Evolutionary conservation across 202 grass and related monocot genomes (phyloP).

Genomic region (Saccharum hybrid): DNA sequence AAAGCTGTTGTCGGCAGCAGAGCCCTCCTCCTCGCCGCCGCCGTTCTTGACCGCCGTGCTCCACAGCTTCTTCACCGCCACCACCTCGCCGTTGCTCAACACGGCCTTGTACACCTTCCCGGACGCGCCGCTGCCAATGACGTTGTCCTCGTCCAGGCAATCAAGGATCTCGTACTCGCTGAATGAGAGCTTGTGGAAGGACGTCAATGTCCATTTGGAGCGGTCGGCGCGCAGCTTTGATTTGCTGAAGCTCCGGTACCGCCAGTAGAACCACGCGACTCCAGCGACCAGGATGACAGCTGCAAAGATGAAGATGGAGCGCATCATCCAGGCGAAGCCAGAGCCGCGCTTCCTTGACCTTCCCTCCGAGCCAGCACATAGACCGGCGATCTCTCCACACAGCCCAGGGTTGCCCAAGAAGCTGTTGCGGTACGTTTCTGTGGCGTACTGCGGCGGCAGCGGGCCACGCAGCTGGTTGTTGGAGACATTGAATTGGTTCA

Average conservation of each 20-base stretch:
- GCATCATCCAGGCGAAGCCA: conserved; percentile 59
- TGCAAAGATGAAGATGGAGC: conserved; percentile 65
- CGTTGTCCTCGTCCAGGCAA: conserved; percentile 83
- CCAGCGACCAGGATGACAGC: conserved; percentile 57
- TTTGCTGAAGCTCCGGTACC: conserved; percentile 61
- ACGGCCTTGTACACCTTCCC: conserved; percentile 95
- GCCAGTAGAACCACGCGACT: conserved; percentile 72
- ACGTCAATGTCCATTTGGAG: conserved; percentile 85
- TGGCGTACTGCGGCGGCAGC: conserved; percentile 65
- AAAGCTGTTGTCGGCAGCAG: conserved; percentile 49
- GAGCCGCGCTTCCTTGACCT: background rate
- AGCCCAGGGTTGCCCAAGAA: conserved; percentile 79
- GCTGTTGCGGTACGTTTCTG: conserved; percentile 57
- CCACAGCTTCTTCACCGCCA: conserved; percentile 89
- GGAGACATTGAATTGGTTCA: conserved; percentile 82
- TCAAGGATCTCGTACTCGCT: conserved; percentile 88
- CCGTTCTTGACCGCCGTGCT: background rate
- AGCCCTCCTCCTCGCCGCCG: background rate
- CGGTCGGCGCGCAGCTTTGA: conserved; percentile 41
- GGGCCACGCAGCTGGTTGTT: conserved; percentile 73
- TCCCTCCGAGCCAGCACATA: conserved; percentile 30
- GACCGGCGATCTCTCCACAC: conserved; percentile 47
- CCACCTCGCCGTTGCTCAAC: conserved; percentile 68
- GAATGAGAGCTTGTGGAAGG: conserved; percentile 90
- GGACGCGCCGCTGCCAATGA: conserved; percentile 74